Evolutionary conservation across 2,329 filamentous ascomycete genomes (phyloP).

Genomic region (Aspergillus awamori): DNA sequence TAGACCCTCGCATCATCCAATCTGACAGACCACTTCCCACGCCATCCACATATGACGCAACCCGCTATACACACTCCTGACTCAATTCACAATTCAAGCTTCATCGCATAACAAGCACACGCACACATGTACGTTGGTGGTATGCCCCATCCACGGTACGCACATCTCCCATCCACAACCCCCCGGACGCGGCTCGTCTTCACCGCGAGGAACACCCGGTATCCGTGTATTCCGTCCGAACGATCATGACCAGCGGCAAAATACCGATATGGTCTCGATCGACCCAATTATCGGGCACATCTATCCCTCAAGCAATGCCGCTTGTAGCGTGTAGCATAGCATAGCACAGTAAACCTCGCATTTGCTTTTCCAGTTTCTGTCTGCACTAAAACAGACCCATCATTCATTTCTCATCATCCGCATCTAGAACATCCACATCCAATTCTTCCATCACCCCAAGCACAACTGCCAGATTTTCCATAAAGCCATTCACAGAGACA

Average conservation of each 20-base stretch:
- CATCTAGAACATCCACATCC: conserved; percentile 76
- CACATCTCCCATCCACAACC: background rate
- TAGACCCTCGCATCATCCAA: background rate
- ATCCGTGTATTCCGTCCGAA: background rate
- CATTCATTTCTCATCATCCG: conserved; percentile 31
- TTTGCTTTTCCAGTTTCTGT: no score
- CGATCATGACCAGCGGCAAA: background rate
- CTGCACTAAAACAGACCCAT: no score
- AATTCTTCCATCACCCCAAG: conserved; percentile 88
- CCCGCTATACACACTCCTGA: background rate
- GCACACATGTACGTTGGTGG: background rate
- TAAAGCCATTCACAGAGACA: conserved; percentile 93
- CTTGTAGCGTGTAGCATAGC: background rate
- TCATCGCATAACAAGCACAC: background rate
- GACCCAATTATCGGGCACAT: background rate
- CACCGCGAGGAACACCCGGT: background rate
- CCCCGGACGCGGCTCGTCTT: background rate
- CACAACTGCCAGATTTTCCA: conserved; percentile 84
- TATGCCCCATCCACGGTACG: background rate
- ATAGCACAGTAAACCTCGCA: background rate
- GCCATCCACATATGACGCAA: background rate
- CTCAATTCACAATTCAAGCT: background rate
- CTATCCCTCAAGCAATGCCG: background rate
- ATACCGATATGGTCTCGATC: background rate
- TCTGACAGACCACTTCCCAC: background rate